Conservation (phyloP, 306 rosid genomes). For the cucumber (Cucumis sativus) region Cucumber_9930_V3 NC_026657.2:8296501-8297000, state of each 20-base stretch:
- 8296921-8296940: too few relatives aligned
- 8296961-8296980: too few relatives aligned
- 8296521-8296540: not conserved
- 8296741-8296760: not conserved
- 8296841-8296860: too few relatives aligned
- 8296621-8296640: not conserved
- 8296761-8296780: not conserved
- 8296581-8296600: not conserved
- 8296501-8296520: not conserved
- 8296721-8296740: not conserved
- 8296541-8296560: not conserved
- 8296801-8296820: not conserved
- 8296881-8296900: too few relatives aligned
- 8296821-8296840: not conserved
- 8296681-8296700: not conserved
- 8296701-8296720: too few relatives aligned
- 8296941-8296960: too few relatives aligned
- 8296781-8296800: not conserved
- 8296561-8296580: not conserved
- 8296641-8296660: not conserved
- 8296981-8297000: too few relatives aligned
- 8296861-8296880: too few relatives aligned
- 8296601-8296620: not conserved
- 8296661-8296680: not conserved
- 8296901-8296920: too few relatives aligned